Evolutionary conservation across 2,329 filamentous ascomycete species (phyloP).

Genomic region (Cladosporium sp.): DNA sequence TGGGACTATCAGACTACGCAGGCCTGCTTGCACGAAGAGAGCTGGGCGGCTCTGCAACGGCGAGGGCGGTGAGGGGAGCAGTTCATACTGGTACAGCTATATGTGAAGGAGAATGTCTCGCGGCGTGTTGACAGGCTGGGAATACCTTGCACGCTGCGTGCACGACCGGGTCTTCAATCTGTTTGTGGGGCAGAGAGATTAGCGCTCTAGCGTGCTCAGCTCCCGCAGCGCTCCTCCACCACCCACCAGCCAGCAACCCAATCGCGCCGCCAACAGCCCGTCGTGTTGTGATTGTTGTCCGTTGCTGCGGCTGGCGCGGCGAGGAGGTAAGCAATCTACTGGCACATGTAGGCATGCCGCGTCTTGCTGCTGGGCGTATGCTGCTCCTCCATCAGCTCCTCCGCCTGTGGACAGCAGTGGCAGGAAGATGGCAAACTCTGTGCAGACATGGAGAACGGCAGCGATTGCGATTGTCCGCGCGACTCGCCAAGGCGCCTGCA

Average conservation of each 20-base stretch:
- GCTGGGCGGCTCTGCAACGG: background rate
- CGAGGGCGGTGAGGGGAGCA: background rate
- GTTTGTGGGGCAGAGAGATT: conserved; percentile 4
- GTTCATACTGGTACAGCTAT: background rate
- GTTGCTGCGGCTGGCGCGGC: background rate
- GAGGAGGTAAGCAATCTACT: background rate
- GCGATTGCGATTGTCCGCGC: background rate
- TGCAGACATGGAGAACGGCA: background rate
- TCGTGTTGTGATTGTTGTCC: background rate
- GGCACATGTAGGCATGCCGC: no score
- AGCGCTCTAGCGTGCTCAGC: background rate
- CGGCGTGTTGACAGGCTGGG: conserved; percentile 9
- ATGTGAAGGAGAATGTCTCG: background rate
- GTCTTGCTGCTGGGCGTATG: no score
- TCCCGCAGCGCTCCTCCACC: background rate
- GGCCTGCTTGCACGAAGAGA: background rate
- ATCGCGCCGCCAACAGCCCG: background rate
- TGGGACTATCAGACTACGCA: background rate
- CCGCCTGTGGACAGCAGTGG: no score
- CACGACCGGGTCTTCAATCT: background rate
- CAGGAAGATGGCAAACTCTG: background rate
- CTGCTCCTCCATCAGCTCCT: no score
- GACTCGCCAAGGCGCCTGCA: background rate
- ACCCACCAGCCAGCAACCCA: background rate
- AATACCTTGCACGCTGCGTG: background rate